phyloP scores from a whole-genome alignment of 2,329 filamentous ascomycete genomes.

The Calonectria henricotiae region DNA sequence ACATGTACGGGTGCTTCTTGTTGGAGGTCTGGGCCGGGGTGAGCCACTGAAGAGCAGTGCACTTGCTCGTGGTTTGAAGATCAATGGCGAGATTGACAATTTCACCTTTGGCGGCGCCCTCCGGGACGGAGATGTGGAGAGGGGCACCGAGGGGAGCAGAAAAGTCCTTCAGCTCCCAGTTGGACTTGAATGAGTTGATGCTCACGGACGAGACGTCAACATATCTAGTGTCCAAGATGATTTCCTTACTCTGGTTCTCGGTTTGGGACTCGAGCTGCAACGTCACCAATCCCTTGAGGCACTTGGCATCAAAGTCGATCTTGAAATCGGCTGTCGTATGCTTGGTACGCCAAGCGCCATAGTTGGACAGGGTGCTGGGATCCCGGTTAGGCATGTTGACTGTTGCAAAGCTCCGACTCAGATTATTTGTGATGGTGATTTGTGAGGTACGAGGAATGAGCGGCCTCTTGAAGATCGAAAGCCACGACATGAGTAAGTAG shows the following conservation, averaged over 20 bases:
- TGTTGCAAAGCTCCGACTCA: constrained; percentile 54
- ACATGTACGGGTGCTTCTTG: constrained; percentile 97
- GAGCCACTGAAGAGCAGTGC: constrained; percentile 96
- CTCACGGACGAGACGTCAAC: constrained; percentile 82
- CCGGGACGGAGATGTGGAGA: constrained; percentile 75
- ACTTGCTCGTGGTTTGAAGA: constrained; percentile 87
- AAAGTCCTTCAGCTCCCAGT: constrained; percentile 81
- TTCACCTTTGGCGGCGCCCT: constrained; percentile 69
- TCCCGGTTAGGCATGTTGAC: constrained; percentile 71
- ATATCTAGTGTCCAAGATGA: constrained; percentile 91
- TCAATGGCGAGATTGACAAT: constrained; percentile 74
- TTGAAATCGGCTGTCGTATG: constrained; percentile 88
- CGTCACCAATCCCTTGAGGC: constrained; percentile 82
- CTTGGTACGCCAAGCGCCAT: constrained; percentile 87
- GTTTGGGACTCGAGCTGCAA: constrained; percentile 85
- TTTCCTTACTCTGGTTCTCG: constrained; percentile 80
- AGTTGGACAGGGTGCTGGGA: constrained; percentile 93
- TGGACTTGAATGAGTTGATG: constrained; percentile 74
- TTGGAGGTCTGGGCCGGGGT: constrained; percentile 94
- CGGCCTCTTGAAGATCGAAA: constrained; percentile 52
- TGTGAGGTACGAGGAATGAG: constrained; percentile 48
- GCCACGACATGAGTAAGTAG: constrained; percentile 49
- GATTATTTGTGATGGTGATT: constrained; percentile 47
- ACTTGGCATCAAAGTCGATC: constrained; percentile 87
- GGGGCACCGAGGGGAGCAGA: constrained; percentile 83